Evolutionary conservation across 139 green algal species (phyloP), one percentile per base, ranked within the genome.

Genomic region (Penium margaritaceum): DNA sequence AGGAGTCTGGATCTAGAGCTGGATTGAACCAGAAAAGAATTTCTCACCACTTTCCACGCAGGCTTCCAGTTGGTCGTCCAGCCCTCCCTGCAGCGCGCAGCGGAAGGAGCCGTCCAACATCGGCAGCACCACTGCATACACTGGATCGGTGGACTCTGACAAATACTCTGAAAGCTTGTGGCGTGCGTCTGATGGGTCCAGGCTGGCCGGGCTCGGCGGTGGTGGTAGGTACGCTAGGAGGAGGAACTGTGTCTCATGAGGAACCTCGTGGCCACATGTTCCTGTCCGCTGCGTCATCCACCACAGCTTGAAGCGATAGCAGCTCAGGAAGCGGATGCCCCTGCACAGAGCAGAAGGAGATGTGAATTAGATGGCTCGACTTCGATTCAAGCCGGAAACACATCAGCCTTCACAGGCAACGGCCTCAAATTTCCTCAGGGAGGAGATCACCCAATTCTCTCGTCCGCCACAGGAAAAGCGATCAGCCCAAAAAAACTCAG

Each of bases 251-350:
- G 67, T 74, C 54, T 74, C 67, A 19, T 35, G 27, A 33, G 67
- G 67, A 2, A 74, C 27, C 15, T 74, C 43, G 9, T 43, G 36
- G 30, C 21, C 67, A 30, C n/a, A 36, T 4, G 53, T 55, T 9
- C 67, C 67, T 24, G 72, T 71, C n/a, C 34, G 27, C 44, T 64
- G 67, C 9, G 67, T 51, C 67, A 65, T 65, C 67, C 67, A 74
- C 67, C 67, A 74, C 3, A 74, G 46, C 67, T 74, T 74, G 67
- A 74, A 74, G 51, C 67, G 67, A 15, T 47, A 66, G 53, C 51
- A 74, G 67, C 27, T 24, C 43, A 69, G 29, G 19, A 74, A 74
- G 17, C 44, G 33, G 58, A 68, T 21, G 54, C 32, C 32, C 27
- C 63, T 70, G 63, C 36, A 70, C 33, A 70, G 37, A 57, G 14